phyloP scores from a whole-genome alignment of 352 stramenopile species.

The Thalassiosira livingstoniorum region DNA sequence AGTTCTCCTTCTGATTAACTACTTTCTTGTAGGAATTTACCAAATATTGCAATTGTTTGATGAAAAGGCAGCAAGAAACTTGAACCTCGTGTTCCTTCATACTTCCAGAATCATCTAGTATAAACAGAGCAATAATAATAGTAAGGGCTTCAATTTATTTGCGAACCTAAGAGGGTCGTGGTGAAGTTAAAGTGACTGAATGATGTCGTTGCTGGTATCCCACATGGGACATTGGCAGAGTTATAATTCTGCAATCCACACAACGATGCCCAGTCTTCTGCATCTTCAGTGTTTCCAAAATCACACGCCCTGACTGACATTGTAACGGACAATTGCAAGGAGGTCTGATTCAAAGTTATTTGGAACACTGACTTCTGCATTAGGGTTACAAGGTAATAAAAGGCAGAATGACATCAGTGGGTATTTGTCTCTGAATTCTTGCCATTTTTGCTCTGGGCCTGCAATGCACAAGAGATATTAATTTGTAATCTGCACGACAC shows the following conservation, averaged over 20 bases:
- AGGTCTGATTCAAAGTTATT: neutral
- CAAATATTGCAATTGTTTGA: neutral
- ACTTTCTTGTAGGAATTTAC: neutral
- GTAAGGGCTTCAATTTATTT: no score
- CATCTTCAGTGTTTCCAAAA: neutral
- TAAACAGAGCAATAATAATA: slow-evolving; percentile 22
- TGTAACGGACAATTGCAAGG: neutral
- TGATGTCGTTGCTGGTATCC: no score
- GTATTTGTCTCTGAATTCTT: neutral
- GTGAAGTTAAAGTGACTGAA: no score
- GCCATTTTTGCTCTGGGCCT: neutral
- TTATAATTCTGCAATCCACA: slow-evolving; percentile 5
- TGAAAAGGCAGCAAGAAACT: neutral
- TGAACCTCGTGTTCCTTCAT: slow-evolving; percentile 4
- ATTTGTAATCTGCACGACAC: no score
- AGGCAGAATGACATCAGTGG: neutral
- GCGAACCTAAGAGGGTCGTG: no score
- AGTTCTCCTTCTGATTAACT: slow-evolving; percentile 11
- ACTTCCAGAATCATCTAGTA: slow-evolving; percentile 23
- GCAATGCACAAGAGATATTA: neutral
- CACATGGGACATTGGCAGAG: slow-evolving; percentile 9
- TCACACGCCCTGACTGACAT: neutral
- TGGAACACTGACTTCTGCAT: neutral
- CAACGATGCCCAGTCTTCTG: neutral
- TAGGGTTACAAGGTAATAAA: neutral